Base-by-base conservation (phyloP, 139 green algal genomes). In the Nannochloris sp. region DNA sequence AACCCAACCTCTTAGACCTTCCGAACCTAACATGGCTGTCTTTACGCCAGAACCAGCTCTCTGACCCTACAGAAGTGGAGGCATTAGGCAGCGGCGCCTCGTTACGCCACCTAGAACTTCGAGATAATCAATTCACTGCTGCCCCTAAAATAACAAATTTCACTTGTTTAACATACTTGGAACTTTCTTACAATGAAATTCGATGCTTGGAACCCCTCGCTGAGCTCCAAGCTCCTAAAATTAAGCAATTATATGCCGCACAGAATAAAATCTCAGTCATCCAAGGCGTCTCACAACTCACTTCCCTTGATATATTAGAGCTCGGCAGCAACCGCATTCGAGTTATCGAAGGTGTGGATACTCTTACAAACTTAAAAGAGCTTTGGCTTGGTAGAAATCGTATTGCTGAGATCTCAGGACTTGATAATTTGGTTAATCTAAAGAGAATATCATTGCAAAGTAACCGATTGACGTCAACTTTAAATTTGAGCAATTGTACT, bases 381-480 rank as follows among this genome's bases (percentile, higher is more conserved):
- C 78, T 98, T 38, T 98, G 92, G 92, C 73, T 98, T 31, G 92
- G 92, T 7, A 76, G 85, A 44, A 98, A 98, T 77, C 79, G 93
- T 24, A 92, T 98, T 9, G 47, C 70, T 1, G 63, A 77, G 30
- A 72, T 94, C 4, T 29, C 74, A 51, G 67, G 68, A 36, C 46
- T 96, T 32, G 35, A 23, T 56, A 72, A 60, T 24, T 31, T 81
- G 54, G 66, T 4, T 38, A 31, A 6, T 13, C 77, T 92, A 37
- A 36, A 30, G 12, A 46, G 68, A 15, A 61, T 92, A 37, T 78
- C 71, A 34, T 45, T 92, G 46, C 80, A 85, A 46, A 87, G 77
- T 72, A 92, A 92, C 54, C 80, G 90, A 44, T 72, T 97, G 27
- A 82, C 84, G 31, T 80, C 53, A 53, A 95, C 95, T 76, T 4